A percentile compares a stretch with the other conserved stretches of the same genome.
phyloP scores from a whole-genome alignment of 257 asterid genomes.

The Vinca minor region DNA sequence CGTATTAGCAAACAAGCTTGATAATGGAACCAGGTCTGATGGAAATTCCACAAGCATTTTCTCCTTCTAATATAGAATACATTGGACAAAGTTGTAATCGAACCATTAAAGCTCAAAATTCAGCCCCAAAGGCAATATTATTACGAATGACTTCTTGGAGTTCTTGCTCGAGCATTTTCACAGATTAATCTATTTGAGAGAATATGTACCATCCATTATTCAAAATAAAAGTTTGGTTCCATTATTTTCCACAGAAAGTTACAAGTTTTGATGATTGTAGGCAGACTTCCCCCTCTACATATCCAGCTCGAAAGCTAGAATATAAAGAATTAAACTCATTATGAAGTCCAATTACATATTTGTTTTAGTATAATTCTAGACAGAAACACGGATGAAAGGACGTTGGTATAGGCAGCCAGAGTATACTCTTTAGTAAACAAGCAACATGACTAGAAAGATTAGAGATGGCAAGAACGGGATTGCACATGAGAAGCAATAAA shows the following conservation, averaged over 20 bases:
- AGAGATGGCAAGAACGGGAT: background rate
- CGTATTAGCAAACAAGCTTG: background rate
- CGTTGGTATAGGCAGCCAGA: background rate
- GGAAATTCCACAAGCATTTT: background rate
- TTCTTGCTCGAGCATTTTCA: background rate
- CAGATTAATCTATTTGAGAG: background rate
- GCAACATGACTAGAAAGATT: background rate
- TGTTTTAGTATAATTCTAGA: background rate
- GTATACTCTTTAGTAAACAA: background rate
- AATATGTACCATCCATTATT: background rate
- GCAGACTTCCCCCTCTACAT: background rate
- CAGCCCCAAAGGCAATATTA: background rate
- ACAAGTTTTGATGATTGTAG: background rate
- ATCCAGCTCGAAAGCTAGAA: background rate
- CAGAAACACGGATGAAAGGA: background rate
- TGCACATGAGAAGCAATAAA: background rate
- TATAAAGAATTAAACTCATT: background rate
- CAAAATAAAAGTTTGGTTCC: background rate
- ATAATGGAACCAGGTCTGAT: background rate
- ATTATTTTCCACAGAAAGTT: background rate
- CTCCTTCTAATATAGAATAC: background rate
- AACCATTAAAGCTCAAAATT: background rate
- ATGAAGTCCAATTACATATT: background rate
- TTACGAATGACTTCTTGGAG: background rate
- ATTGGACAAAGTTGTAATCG: too few relatives aligned